Conservation (phyloP, 2,329 filamentous ascomycete species). For the Paracoccidioides lutzii region DNA sequence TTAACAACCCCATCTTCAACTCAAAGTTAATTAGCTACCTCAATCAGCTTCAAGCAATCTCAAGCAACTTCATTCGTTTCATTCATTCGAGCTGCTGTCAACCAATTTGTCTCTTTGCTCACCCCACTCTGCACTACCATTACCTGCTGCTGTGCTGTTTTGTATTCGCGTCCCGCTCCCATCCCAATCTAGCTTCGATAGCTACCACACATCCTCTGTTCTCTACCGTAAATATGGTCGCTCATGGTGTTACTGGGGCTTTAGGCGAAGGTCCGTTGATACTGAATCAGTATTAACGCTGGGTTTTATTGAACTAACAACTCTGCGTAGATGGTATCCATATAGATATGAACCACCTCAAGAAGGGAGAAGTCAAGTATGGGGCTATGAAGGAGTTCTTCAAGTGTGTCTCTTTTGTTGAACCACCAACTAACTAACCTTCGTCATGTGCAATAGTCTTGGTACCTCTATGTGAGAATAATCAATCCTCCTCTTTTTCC, state of each 20-base stretch:
- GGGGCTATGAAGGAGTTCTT: slow-evolving; percentile 23
- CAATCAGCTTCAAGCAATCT: no score
- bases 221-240: slow-evolving; percentile 5
- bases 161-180: no score
- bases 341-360: slow-evolving; percentile 95
- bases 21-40: no score
- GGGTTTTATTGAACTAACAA: slow-evolving; percentile 11
- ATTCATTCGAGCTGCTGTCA: no score
- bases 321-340: slow-evolving; percentile 78
- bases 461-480: slow-evolving; percentile 83
- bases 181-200: no score
- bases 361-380: slow-evolving; percentile 98
- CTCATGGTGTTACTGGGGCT: slow-evolving; percentile 10
- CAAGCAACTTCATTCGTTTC: no score
- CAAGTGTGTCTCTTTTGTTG: background rate
- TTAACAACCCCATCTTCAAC: no score
- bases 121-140: no score
- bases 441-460: slow-evolving; percentile 44
- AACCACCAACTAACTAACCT: background rate
- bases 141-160: no score
- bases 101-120: no score
- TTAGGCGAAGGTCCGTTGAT: slow-evolving; percentile 12
- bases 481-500: no score
- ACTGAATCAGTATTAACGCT: background rate
- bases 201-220: no score